Percentiles rank a stretch among this genome's conserved stretches.
Conservation (phyloP, 306 rosid species). For the Lathyrus tuberosus region DNA sequence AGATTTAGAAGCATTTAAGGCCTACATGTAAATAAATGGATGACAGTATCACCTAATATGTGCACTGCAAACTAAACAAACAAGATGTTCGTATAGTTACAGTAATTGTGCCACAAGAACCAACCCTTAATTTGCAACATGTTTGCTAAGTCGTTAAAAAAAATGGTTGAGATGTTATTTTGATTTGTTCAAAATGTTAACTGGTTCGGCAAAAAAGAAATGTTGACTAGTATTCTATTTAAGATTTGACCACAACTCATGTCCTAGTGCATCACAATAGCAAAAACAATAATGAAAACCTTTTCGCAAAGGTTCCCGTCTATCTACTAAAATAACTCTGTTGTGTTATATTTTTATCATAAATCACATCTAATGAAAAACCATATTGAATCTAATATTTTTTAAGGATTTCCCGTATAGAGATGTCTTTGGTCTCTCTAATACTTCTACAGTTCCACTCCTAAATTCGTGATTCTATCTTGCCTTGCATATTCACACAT, state of each 20-base stretch:
- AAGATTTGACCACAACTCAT: constrained; percentile 10
- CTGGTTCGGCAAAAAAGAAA: neutral
- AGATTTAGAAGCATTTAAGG: neutral
- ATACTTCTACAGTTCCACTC: neutral
- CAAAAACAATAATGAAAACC: neutral
- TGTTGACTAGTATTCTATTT: neutral
- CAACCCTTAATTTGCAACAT: neutral
- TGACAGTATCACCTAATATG: neutral
- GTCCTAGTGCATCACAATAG: constrained; percentile 2
- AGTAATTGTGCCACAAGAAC: constrained; percentile 16
- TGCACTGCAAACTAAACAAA: constrained; percentile 14
- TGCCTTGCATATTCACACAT: neutral
- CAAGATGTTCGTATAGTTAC: neutral
- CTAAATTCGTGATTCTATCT: neutral
- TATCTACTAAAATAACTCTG: neutral
- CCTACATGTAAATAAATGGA: constrained; percentile 8
- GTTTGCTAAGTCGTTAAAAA: neutral
- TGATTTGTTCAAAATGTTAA: neutral
- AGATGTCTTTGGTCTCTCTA: neutral
- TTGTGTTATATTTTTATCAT: neutral
- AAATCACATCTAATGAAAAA: constrained; percentile 1
- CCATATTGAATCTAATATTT: constrained; percentile 1
- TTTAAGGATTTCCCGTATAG: neutral
- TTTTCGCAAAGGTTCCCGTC: neutral
- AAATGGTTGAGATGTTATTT: neutral